Evolutionary conservation across 371 early-diverging fungal genomes (phyloP).

Genomic region (Conidiobolus incongruus): DNA sequence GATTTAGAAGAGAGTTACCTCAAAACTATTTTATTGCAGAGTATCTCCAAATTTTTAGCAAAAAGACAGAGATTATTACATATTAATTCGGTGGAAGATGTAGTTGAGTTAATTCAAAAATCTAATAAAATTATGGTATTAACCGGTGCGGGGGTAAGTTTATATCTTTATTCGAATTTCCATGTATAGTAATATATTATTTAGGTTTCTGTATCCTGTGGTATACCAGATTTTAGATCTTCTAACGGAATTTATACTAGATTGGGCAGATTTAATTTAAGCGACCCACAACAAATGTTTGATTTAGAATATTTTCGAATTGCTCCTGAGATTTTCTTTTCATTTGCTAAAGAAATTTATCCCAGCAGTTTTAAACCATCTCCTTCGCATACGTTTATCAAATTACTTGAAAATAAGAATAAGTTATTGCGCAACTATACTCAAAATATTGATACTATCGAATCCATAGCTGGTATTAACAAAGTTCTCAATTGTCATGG

Average conservation of each 20-base stretch:
- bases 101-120: conserved; percentile 29
- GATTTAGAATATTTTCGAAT: conserved; percentile 92
- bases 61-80: conserved; percentile 24
- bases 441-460: conserved; percentile 92
- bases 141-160: conserved; percentile 67
- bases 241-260: conserved; percentile 86
- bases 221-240: conserved; percentile 80
- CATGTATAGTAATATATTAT: not conserved
- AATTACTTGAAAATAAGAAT: conserved; percentile 43
- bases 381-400: conserved; percentile 64
- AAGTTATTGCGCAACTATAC: conserved; percentile 67
- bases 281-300: conserved; percentile 87
- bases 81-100: conserved; percentile 51
- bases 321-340: conserved; percentile 83
- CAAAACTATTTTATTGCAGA: too few relatives aligned
- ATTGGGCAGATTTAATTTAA: conserved; percentile 59
- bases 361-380: conserved; percentile 67
- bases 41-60: conserved; percentile 24
- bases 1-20: too few relatives aligned
- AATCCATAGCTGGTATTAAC: conserved; percentile 56
- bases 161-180: not conserved
- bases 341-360: conserved; percentile 76
- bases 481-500: conserved; percentile 77
- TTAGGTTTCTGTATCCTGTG: conserved; percentile 65
- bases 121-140: conserved; percentile 68